phyloP scores from a whole-genome alignment of 768 basidiomycete species.

The Fomitopsis serialis region DNA sequence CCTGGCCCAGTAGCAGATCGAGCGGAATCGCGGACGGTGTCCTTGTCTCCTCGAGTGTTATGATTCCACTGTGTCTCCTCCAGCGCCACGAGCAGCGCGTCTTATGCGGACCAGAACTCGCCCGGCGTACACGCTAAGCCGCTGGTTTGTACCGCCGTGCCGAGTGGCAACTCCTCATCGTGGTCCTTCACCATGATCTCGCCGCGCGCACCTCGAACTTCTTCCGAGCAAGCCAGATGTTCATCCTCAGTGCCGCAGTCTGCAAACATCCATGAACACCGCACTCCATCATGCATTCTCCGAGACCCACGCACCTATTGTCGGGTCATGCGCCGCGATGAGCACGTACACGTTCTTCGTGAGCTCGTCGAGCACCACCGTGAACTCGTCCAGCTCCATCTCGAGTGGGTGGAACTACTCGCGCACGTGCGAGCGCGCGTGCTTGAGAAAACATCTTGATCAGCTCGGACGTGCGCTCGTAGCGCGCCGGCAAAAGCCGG shows the following conservation, averaged over 20 bases:
- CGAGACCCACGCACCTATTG: constrained; percentile 62
- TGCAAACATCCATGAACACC: constrained; percentile 41
- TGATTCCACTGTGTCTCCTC: too few species aligned
- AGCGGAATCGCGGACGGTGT: too few species aligned
- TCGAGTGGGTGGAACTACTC: constrained; percentile 85
- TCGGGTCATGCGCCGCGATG: constrained; percentile 83
- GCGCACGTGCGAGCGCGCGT: constrained; percentile 79
- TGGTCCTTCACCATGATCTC: too few species aligned
- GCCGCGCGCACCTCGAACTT: constrained; percentile 92
- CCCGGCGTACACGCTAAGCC: too few species aligned
- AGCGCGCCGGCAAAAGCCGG: constrained; percentile 61
- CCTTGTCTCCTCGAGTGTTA: too few species aligned
- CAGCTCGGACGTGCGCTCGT: constrained; percentile 86
- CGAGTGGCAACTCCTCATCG: too few species aligned
- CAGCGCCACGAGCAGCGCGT: too few species aligned
- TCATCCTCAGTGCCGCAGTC: constrained; percentile 81
- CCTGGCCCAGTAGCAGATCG: neutral
- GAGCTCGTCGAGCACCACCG: constrained; percentile 87
- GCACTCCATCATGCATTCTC: constrained; percentile 7
- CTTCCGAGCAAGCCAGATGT: constrained; percentile 77
- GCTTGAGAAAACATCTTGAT: constrained; percentile 96
- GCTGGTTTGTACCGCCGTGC: too few species aligned
- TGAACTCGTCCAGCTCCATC: constrained; percentile 82
- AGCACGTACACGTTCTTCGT: constrained; percentile 92
- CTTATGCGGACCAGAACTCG: too few species aligned